phyloP scores from a whole-genome alignment of 352 stramenopile species.

The Phytophthora pseudosyringae region DNA sequence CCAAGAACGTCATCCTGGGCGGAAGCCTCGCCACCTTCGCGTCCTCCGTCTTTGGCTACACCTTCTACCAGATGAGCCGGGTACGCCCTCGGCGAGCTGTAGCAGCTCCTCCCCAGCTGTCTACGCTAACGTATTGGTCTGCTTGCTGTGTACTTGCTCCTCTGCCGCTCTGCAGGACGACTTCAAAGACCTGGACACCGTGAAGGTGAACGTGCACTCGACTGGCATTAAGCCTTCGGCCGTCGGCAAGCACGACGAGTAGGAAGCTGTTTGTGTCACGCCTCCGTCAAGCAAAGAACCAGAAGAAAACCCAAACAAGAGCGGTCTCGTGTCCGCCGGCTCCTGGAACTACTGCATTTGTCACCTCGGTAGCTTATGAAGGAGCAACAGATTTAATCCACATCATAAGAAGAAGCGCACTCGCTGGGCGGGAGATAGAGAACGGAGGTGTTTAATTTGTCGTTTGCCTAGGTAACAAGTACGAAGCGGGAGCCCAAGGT shows the following conservation, averaged over 20 bases:
- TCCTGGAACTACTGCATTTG: not conserved
- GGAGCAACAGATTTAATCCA: not conserved
- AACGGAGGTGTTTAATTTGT: slow-evolving; percentile 2
- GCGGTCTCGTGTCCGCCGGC: not conserved
- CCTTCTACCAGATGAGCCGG: slow-evolving; percentile 83
- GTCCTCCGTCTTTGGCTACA: slow-evolving; percentile 75
- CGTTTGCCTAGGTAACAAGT: not conserved
- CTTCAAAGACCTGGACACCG: slow-evolving; percentile 81
- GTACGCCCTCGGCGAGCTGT: slow-evolving; percentile 32
- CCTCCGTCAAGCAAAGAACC: not conserved
- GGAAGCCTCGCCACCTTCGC: slow-evolving; percentile 71
- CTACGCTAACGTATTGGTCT: not conserved
- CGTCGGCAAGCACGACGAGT: slow-evolving; percentile 57
- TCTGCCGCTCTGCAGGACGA: slow-evolving; percentile 57
- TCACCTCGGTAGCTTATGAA: not conserved
- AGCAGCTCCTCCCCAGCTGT: not conserved
- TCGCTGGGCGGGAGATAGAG: not conserved
- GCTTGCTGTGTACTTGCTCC: not conserved
- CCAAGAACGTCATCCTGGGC: slow-evolving; percentile 81
- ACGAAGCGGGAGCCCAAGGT: not conserved
- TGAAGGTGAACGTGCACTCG: slow-evolving; percentile 83
- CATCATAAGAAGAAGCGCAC: not conserved
- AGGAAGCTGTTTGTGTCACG: slow-evolving; percentile 4
- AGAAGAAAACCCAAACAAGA: not conserved
- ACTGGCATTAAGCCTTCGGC: slow-evolving; percentile 77